phyloP scores from a whole-genome alignment of 2,329 filamentous ascomycete species.

The Bipolaris cookei region DNA sequence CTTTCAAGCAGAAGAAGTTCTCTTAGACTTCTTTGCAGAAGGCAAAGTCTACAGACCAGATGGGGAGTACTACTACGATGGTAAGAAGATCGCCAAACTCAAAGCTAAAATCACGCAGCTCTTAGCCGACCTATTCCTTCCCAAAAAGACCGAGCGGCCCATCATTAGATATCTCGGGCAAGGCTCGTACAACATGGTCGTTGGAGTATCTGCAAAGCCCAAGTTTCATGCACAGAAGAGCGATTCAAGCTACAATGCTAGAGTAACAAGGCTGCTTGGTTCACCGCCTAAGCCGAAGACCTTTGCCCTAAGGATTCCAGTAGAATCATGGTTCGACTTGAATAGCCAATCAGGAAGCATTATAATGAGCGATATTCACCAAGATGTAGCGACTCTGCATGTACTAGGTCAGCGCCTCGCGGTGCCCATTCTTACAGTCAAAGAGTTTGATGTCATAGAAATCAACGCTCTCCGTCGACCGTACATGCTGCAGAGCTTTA shows the following conservation, averaged over 20 bases:
- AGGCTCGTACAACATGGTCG: constrained; percentile 7
- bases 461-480: constrained; percentile 1
- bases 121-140: background rate
- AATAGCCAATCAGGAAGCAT: background rate
- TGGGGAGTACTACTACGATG: background rate
- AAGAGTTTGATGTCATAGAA: background rate
- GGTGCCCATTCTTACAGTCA: constrained; percentile 1
- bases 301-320: background rate
- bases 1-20: no score
- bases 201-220: background rate
- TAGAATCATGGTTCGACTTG: background rate
- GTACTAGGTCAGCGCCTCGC: background rate
- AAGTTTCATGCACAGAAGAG: background rate
- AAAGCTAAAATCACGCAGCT: background rate
- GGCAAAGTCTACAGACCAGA: background rate
- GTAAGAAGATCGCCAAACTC: background rate
- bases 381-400: constrained; percentile 1
- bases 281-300: background rate
- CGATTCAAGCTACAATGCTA: background rate
- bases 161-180: background rate
- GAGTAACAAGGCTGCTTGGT: background rate
- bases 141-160: background rate
- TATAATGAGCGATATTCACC: background rate
- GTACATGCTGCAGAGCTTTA: constrained; percentile 8
- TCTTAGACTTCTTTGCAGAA: background rate